These are phyloP conservation scores for Aaosphaeria arxii DNA, from an alignment of 2,329 filamentous ascomycete genomes.

Conservation along the genomic window DNA sequence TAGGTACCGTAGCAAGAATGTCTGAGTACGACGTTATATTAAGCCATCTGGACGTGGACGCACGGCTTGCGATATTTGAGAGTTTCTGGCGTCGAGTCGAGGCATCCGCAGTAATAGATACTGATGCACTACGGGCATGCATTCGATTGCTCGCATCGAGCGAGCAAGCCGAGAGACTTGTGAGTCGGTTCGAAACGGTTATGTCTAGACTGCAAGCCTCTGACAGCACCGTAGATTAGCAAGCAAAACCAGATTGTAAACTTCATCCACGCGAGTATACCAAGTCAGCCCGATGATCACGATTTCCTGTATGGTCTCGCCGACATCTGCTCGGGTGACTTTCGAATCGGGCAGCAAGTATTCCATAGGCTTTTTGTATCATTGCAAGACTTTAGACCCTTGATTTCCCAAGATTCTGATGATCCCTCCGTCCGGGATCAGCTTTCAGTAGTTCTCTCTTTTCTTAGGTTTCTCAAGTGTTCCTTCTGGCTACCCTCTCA, in stretches of 20 bases:
- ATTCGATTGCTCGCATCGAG: conserved; percentile 14
- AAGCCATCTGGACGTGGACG: conserved; percentile 16
- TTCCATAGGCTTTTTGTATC: too few relatives aligned
- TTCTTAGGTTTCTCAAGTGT: conserved; percentile 26
- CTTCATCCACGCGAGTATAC: conserved; percentile 16
- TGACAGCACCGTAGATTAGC: too few relatives aligned
- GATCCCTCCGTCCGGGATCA: conserved; percentile 3
- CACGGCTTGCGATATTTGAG: conserved; percentile 18
- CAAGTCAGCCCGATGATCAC: conserved; percentile 7
- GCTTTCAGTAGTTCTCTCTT: conserved; percentile 8
- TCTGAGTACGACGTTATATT: conserved; percentile 12
- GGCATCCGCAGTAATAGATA: conserved; percentile 10
- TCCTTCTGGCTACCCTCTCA: conserved; percentile 27
- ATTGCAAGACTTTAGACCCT: too few relatives aligned
- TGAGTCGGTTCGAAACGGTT: neutral
- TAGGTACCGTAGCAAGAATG: too few relatives aligned
- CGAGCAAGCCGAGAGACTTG: conserved; percentile 1
- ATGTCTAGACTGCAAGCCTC: too few relatives aligned
- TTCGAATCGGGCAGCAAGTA: neutral
- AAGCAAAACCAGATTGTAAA: neutral
- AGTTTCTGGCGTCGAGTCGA: conserved; percentile 18
- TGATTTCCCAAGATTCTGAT: too few relatives aligned
- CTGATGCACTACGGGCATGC: conserved; percentile 18
- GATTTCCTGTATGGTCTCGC: conserved; percentile 21
- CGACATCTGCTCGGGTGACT: conserved; percentile 18